Evolutionary conservation across 1,284 basidiomycete genomes (phyloP).

Genomic region (Apiotrichum laibachii): DNA sequence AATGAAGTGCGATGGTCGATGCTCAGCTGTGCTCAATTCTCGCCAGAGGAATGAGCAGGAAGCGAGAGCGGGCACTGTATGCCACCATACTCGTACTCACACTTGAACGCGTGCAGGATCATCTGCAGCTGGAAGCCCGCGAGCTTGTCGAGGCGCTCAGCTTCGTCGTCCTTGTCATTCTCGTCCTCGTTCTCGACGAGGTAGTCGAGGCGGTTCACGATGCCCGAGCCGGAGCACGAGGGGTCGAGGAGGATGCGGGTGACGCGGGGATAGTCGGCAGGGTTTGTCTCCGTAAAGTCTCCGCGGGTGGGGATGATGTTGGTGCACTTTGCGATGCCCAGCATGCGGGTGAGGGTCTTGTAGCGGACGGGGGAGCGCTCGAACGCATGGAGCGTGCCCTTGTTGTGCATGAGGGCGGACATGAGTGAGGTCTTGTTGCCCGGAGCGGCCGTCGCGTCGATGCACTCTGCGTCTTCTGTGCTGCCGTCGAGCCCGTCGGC

Average conservation of each 20-base stretch:
- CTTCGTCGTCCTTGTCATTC: conserved; percentile 14
- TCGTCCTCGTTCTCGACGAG: conserved; percentile 54
- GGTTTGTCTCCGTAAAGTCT: conserved; percentile 76
- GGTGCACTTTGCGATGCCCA: conserved; percentile 69
- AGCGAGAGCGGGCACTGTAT: no score
- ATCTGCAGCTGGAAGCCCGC: conserved; percentile 86
- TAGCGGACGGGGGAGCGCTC: conserved; percentile 78
- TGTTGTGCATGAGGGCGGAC: conserved; percentile 76
- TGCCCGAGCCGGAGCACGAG: conserved; percentile 88
- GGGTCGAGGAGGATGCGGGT: conserved; percentile 90
- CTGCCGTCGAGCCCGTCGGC: background rate
- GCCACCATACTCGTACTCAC: conserved; percentile 56
- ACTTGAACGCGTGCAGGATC: conserved; percentile 91
- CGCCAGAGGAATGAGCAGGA: no score
- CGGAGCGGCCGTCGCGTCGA: conserved; percentile 96
- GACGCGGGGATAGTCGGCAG: conserved; percentile 61
- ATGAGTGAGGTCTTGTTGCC: conserved; percentile 98
- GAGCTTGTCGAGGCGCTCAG: conserved; percentile 71
- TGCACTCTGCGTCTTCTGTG: conserved; percentile 55
- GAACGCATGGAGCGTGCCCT: conserved; percentile 82
- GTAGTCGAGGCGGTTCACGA: conserved; percentile 83
- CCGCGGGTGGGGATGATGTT: conserved; percentile 69
- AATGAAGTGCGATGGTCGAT: no score
- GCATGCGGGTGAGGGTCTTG: conserved; percentile 76
- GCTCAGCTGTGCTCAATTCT: no score